phyloP scores from a whole-genome alignment of 305 asterid genomes.

The Euphrasia arctica region DNA sequence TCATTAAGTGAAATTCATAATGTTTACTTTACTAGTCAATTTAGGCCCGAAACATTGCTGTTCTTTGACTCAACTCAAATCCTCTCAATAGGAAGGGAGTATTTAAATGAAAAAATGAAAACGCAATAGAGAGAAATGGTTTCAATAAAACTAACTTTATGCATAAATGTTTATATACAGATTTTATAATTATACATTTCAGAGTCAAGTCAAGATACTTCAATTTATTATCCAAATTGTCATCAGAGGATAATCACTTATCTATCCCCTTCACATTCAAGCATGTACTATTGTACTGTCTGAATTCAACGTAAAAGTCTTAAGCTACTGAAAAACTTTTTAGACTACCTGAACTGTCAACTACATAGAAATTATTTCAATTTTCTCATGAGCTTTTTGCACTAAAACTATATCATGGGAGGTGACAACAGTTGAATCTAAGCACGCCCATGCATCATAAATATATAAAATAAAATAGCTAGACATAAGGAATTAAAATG shows the following conservation, averaged over 20 bases:
- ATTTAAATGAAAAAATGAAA: not conserved
- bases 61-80: too few relatives aligned
- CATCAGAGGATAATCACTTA: not conserved
- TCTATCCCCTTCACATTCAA: not conserved
- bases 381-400: not conserved
- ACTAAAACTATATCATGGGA: slow-evolving; percentile 20
- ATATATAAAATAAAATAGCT: not conserved
- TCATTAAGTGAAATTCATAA: too few relatives aligned
- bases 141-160: not conserved
- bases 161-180: not conserved
- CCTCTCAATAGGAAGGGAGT: not conserved
- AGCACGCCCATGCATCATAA: not conserved
- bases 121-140: not conserved
- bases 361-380: slow-evolving; percentile 6
- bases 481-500: not conserved
- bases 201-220: too few relatives aligned
- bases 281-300: not conserved
- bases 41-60: too few relatives aligned
- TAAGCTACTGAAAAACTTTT: not conserved
- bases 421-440: slow-evolving; percentile 18
- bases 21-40: too few relatives aligned
- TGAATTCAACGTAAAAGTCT: not conserved
- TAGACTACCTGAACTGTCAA: slow-evolving; percentile 8
- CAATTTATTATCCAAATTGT: too few relatives aligned
- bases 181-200: not conserved